A percentile compares a stretch with the other conserved stretches of the same genome.
Conservation (phyloP, 192 early-diverging fungal species). For the Gigaspora rosea region DNA sequence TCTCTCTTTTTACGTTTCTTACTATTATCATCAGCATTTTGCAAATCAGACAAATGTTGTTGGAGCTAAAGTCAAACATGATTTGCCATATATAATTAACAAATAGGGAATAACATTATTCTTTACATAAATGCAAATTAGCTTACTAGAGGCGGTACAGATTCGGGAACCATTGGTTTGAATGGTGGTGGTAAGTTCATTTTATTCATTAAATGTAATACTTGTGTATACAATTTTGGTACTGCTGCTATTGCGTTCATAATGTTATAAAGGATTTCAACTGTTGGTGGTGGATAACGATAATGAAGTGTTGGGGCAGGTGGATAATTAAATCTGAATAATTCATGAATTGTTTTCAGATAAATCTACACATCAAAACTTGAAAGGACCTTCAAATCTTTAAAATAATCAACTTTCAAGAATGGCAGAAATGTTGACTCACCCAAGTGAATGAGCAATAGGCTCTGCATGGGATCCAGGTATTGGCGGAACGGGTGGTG, state of each 20-base stretch:
- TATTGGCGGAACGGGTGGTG: constrained; percentile 23
- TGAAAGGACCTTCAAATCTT: not conserved
- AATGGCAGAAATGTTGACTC: not conserved
- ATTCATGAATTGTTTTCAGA: not conserved
- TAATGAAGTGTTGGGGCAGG: constrained; percentile 44
- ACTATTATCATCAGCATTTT: constrained; percentile 20
- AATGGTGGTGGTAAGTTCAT: constrained; percentile 64
- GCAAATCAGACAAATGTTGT: not conserved
- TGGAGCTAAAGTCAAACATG: constrained; percentile 4
- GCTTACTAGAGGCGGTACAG: constrained; percentile 18
- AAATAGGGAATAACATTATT: not conserved
- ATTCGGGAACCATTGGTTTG: not conserved
- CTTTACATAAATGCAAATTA: not conserved
- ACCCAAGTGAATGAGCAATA: constrained; percentile 37
- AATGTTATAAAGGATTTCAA: constrained; percentile 52
- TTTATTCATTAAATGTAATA: constrained; percentile 65
- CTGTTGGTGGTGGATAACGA: constrained; percentile 47
- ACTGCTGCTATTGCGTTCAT: constrained; percentile 51
- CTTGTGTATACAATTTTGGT: constrained; percentile 60
- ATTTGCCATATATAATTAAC: not conserved
- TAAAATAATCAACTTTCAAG: not conserved
- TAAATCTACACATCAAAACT: not conserved
- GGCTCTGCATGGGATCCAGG: constrained; percentile 30
- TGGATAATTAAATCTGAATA: constrained; percentile 43
- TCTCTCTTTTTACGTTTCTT: constrained; percentile 41